Conservation (phyloP, 2,329 filamentous ascomycete genomes). For the Penicillium sp. region DNA sequence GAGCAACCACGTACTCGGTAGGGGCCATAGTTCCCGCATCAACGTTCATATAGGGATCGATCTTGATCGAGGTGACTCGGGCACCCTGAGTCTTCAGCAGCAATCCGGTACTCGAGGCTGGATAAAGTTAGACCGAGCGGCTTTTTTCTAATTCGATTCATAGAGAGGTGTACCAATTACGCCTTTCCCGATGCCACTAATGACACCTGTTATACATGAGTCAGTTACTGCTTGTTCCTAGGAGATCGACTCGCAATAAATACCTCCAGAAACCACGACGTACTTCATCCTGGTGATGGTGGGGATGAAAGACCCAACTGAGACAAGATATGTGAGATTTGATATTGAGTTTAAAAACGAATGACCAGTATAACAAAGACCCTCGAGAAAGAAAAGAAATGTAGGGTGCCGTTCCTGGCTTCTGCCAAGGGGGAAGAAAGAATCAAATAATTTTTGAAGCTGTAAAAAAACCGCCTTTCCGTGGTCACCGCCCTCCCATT, state of each 20-base stretch:
- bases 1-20: slow-evolving; percentile 12
- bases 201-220: slow-evolving; percentile 35
- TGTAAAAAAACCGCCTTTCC: slow-evolving; percentile 1
- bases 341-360: slow-evolving; percentile 1
- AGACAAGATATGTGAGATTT: neutral
- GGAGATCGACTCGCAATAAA: neutral
- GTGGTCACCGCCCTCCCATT: slow-evolving; percentile 13
- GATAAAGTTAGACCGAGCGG: slow-evolving; percentile 3
- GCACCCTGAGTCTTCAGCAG: slow-evolving; percentile 28
- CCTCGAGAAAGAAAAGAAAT: slow-evolving; percentile 10
- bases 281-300: slow-evolving; percentile 64
- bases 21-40: slow-evolving; percentile 65
- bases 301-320: neutral
- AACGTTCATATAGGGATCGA: slow-evolving; percentile 69
- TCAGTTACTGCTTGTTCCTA: neutral
- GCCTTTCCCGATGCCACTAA: slow-evolving; percentile 55
- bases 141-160: neutral
- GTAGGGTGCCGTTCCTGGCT: slow-evolving; percentile 18
- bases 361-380: neutral
- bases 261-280: slow-evolving; percentile 74
- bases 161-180: slow-evolving; percentile 50
- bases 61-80: slow-evolving; percentile 28
- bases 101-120: slow-evolving; percentile 43
- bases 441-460: slow-evolving; percentile 8
- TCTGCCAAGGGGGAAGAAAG: slow-evolving; percentile 17